Conservation (phyloP, 352 stramenopile genomes). For the Pythium folliculosum region DNA sequence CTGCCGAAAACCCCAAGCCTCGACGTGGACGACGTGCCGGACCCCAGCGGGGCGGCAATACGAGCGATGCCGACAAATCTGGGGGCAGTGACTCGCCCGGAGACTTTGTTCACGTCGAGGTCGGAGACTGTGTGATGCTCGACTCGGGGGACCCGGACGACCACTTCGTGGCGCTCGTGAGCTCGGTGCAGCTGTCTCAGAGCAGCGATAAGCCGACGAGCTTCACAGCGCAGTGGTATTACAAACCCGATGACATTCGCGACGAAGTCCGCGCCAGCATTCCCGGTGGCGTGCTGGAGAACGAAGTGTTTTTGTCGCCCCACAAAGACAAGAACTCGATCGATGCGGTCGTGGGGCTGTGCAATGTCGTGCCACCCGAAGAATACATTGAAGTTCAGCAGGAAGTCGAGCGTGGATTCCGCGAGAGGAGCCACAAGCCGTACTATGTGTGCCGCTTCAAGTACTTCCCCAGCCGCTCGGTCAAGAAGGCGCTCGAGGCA, state of each 20-base stretch:
- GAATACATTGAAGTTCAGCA: slow-evolving; percentile 74
- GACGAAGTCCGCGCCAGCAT: slow-evolving; percentile 65
- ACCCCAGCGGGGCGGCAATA: not conserved
- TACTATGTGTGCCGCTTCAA: slow-evolving; percentile 83
- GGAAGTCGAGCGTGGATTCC: slow-evolving; percentile 71
- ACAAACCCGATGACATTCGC: slow-evolving; percentile 75
- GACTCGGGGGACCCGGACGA: slow-evolving; percentile 71
- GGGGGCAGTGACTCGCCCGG: slow-evolving; percentile 31
- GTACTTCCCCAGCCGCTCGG: slow-evolving; percentile 69
- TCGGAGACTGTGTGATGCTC: slow-evolving; percentile 78
- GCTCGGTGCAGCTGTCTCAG: slow-evolving; percentile 65
- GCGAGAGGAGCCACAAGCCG: slow-evolving; percentile 55
- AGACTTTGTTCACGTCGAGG: slow-evolving; percentile 67
- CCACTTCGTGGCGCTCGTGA: slow-evolving; percentile 74
- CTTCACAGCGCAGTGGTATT: slow-evolving; percentile 87
- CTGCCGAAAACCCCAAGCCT: slow-evolving; percentile 20
- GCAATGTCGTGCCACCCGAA: slow-evolving; percentile 70
- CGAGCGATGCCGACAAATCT: not conserved
- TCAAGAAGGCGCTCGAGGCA: slow-evolving; percentile 66
- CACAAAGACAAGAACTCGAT: slow-evolving; percentile 86
- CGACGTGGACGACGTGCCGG: not conserved
- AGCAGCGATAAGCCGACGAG: slow-evolving; percentile 43
- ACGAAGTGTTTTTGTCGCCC: slow-evolving; percentile 82
- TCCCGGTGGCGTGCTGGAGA: slow-evolving; percentile 54
- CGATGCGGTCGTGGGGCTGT: slow-evolving; percentile 74